Evolutionary conservation across 805 yeast species (phyloP), one percentile per base, ranked within the genome.

Genomic region (Kazachstania martiniae): DNA sequence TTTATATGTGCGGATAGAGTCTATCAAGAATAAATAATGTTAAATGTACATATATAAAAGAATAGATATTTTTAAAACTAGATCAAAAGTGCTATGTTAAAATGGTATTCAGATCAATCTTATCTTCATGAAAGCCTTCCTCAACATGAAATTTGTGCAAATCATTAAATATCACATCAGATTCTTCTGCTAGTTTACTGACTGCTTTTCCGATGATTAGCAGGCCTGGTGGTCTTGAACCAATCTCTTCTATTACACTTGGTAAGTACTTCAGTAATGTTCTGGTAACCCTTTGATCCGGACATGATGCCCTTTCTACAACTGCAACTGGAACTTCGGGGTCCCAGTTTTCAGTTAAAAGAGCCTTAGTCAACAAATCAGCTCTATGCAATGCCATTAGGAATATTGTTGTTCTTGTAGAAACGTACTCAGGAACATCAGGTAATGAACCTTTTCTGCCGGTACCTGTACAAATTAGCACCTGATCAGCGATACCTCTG

Each of bases 191-290:
- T 13, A 63, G 40, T 0, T 74, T 77, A 8, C 67, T 67, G 43
- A 95, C 87, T 0, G 89, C 78, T 40, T 68, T 64, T 0, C 97
- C 97, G 1, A 84, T 70, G 3, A 89, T 78, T 26, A 89, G 62
- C 33, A 89, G 61, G 0, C 97, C 97, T 0, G 97, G 97, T 0
- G 97, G 97, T 40, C 95, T 65, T 9, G 91, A 77, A 0, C 95
- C 96, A 27, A 74, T 69, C 18, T 71, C 71, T 40, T 78, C 78
- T 1, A 85, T 72, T 1, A 91, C 93, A 27, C 67, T 75, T 0
- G 79, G 78, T 1, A 85, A 72, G 40, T 78, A 59, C 32, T 65
- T 64, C 27, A 89, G 59, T 0, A 73, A 68, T 0, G 95, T 82
- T 40, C 94, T 63, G 3, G 86, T 74, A 4, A 87, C 68, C 35